Evolutionary conservation across 495 filamentous ascomycete species (phyloP).

Genomic region (Aspergillus avenaceus): DNA sequence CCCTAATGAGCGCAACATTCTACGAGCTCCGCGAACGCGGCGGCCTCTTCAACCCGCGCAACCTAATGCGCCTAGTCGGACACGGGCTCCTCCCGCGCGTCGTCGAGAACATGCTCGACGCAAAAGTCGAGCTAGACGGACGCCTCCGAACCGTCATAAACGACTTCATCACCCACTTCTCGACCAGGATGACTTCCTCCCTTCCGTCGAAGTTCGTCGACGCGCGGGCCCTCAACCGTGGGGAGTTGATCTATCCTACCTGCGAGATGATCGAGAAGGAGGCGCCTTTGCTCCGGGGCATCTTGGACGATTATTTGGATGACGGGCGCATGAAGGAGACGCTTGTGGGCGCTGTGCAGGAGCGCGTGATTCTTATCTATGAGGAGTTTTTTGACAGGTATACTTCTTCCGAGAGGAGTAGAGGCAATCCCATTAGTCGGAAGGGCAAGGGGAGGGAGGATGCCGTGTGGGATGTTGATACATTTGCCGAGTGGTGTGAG

Average conservation of each 20-base stretch:
- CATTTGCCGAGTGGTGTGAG: slow-evolving; percentile 57
- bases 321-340: slow-evolving; percentile 60
- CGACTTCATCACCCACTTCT: slow-evolving; percentile 65
- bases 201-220: slow-evolving; percentile 42
- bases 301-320: slow-evolving; percentile 55
- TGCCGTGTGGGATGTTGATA: slow-evolving; percentile 61
- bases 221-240: slow-evolving; percentile 31
- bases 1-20: slow-evolving; percentile 75
- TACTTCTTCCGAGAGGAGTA: slow-evolving; percentile 38
- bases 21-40: slow-evolving; percentile 68
- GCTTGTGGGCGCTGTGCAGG: slow-evolving; percentile 56
- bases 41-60: slow-evolving; percentile 64
- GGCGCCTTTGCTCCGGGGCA: slow-evolving; percentile 46
- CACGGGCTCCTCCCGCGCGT: slow-evolving; percentile 56
- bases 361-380: slow-evolving; percentile 55
- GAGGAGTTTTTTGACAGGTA: slow-evolving; percentile 57
- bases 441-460: slow-evolving; percentile 62
- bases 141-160: slow-evolving; percentile 72
- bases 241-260: slow-evolving; percentile 35
- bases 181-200: slow-evolving; percentile 51
- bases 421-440: slow-evolving; percentile 42
- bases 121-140: slow-evolving; percentile 77
- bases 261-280: slow-evolving; percentile 50
- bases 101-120: slow-evolving; percentile 68
- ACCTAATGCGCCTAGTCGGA: slow-evolving; percentile 55